A percentile compares a stretch with the other conserved stretches of the same genome.
Conservation (phyloP, 2,329 filamentous ascomycete genomes). For the Trichoderma afroharzianum region DNA sequence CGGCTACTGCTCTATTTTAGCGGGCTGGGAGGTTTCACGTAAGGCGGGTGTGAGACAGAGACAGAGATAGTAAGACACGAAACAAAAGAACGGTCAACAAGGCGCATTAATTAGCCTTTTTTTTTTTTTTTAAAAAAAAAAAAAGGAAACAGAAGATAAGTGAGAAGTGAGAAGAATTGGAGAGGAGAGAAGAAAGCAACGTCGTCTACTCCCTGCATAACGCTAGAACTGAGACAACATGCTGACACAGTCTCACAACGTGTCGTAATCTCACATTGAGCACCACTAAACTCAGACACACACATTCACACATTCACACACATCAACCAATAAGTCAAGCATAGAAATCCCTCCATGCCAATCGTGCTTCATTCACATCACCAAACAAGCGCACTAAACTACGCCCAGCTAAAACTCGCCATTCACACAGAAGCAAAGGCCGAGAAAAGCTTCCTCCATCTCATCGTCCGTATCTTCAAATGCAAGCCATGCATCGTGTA, state of each 20-base stretch:
- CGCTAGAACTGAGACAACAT: not conserved
- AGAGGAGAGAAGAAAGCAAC: not conserved
- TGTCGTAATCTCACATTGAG: not conserved
- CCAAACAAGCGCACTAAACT: constrained; percentile 2
- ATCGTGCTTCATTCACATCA: not conserved
- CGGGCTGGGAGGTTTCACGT: not conserved
- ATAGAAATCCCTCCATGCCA: not conserved
- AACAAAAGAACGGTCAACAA: not conserved
- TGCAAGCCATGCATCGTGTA: constrained; percentile 9
- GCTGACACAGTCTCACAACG: not conserved
- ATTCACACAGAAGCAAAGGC: not conserved
- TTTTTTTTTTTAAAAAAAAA: too few species aligned
- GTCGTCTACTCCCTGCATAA: not conserved
- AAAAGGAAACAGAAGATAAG: not conserved
- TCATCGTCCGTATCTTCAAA: not conserved
- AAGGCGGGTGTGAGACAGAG: not conserved
- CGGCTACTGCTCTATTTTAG: not conserved
- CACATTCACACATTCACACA: not conserved
- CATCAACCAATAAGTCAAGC: not conserved
- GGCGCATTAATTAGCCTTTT: not conserved
- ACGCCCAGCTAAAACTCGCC: not conserved
- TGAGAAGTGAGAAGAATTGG: rapidly evolving
- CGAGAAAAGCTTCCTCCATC: not conserved
- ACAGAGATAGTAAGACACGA: not conserved
- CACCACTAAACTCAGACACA: not conserved